Base-by-base conservation (phyloP, 495 filamentous ascomycete species). In the Arthonia radiata region DNA sequence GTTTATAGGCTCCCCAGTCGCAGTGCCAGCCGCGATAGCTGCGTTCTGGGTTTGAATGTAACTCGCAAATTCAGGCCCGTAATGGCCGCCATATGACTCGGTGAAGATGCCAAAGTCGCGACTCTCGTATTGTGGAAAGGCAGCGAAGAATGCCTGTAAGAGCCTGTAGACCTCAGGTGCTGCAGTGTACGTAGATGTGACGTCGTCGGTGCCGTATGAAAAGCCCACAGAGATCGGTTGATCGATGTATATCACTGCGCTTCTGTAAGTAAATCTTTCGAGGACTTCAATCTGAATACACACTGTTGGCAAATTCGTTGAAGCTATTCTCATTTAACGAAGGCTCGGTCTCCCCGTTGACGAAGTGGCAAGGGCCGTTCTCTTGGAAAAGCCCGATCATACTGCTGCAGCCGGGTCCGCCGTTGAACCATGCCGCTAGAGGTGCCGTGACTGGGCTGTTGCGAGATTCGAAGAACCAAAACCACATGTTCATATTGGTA, bases 351-450 rank as follows among this genome's bases (percentile, higher is more conserved):
- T 58, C 48, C 4, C 47, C 47, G 29, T 63, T 56, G 17, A 62
- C 49, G 31, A 66, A 64, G n/a, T 46, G 40, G 34, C 67, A 73
- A 2, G 67, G 67, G 0, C 66, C 67, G 37, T 64, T 62, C 37
- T 72, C 66, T 32, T 64, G 47, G 35, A 75, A 56, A 5, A 71
- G 42, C 9, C 66, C 67, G 30, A 68, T 61, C 55, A 71, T 60
- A 1, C 54, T 59, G 2, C 54, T 58, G 23, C 52, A 58, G 10
- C 66, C 67, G 0, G 66, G 64, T 0, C 67, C 68, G 9, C 64
- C 63, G 26, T 64, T 64, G 33, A 67, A 53, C 52, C 57, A 67
- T 9, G 49, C 46, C 4, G 50, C 52, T 7, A 67, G 46, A 0
- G 61, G 61, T 11, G 57, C 56, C 3, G 44, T 57, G 1, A 43